Conservation (phyloP, 1,284 basidiomycete species). For the Austroboletus novae-zelandiae region DNA sequence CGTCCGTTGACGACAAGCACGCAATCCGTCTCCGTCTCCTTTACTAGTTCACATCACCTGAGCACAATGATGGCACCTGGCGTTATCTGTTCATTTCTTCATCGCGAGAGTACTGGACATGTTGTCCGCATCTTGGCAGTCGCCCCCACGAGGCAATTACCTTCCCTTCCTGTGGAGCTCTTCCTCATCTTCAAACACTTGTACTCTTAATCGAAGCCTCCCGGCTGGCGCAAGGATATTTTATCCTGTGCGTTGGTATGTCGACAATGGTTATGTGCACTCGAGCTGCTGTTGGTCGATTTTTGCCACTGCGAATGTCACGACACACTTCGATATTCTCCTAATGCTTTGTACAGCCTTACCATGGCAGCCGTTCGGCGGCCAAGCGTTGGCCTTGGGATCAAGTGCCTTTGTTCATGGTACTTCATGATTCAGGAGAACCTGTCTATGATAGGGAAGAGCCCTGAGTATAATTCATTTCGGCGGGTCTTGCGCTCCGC, state of each 20-base stretch:
- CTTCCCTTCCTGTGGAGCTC: constrained; percentile 6
- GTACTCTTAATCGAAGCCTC: not conserved
- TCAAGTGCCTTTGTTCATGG: constrained; percentile 7
- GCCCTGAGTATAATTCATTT: too few species aligned
- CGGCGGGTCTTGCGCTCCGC: not conserved
- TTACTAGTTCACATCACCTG: constrained; percentile 1
- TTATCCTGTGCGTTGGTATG: constrained; percentile 10
- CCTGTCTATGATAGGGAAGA: too few species aligned
- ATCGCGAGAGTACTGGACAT: constrained; percentile 4
- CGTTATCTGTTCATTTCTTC: not conserved
- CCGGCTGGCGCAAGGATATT: constrained; percentile 7
- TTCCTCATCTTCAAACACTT: constrained; percentile 6
- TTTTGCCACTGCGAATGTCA: not conserved
- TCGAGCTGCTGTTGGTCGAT: constrained; percentile 8
- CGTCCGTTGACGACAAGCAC: constrained; percentile 4
- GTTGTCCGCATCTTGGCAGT: constrained; percentile 3
- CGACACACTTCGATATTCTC: not conserved
- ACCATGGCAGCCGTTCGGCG: too few species aligned
- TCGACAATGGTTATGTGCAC: constrained; percentile 11
- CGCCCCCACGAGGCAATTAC: not conserved
- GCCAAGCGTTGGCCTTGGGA: constrained; percentile 5
- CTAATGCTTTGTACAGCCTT: not conserved
- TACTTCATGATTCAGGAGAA: constrained; percentile 3
- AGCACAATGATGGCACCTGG: constrained; percentile 1
- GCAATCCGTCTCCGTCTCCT: constrained; percentile 12